Evolutionary conservation across 176 grass and related monocot genomes (phyloP), one percentile per base, ranked within the genome.

Genomic region (Phyllostachys edulis): DNA sequence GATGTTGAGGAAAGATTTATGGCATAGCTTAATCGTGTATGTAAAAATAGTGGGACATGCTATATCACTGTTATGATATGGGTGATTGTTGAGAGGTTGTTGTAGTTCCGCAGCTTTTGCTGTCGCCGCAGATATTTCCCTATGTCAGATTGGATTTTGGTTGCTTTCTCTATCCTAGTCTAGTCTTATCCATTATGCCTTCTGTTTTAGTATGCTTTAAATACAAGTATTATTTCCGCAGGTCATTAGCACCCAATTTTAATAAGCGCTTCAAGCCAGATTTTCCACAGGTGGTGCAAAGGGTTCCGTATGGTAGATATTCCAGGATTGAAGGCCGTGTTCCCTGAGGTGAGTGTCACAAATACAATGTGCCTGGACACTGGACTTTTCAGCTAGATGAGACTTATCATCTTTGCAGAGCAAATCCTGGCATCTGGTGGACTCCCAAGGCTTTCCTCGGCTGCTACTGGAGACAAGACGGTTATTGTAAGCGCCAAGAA

Each of bases 261-360:
- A 77, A 49, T 45, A 92, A 92, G 81, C 91, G 87, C 42, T 90
- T 90, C 56, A 90, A 90, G 77, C 66, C 72, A 70, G 87, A 92
- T 68, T 92, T 78, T 80, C 20, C 71, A 24, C 86, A 59, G 59
- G 26, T 24, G 39, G 3, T 87, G 26, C 80, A 92, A 65, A 87
- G 91, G 52, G 78, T 87, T 85, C 81, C 84, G 40, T 90, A 83
- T 74, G 84, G 87, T 73, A 81, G 84, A 84, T 89, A 90, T 63
- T 92, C 90, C 55, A 75, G 86, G 55, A 84, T 83, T 0, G 90
- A 89, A 86, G 84, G 83, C n/a, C 74, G 69, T 69, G 87, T 89
- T 82, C 90, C 90, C 71, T 89, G 71, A 88, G 13, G 34, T 59
- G 37, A 47, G 20, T 18, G 67, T 24, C 5, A 36, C 18, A 38